Base-by-base conservation (phyloP, 148 eudicot genomes). In the Silene uniflora region DNA sequence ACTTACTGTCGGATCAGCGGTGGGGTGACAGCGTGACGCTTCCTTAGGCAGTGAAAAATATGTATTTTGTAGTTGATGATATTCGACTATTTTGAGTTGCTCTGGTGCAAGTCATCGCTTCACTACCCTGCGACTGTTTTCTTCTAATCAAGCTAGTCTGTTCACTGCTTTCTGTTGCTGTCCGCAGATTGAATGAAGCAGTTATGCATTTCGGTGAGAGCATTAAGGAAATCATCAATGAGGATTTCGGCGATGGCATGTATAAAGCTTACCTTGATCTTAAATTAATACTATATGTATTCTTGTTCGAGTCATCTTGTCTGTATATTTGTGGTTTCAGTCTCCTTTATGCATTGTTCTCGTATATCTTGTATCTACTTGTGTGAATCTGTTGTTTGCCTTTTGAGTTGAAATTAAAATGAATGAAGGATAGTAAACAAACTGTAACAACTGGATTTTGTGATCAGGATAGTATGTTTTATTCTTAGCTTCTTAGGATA, bases 201-300 rank as follows among this genome's bases (percentile, higher is more conserved):
- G 87, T 91, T 12, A 87, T 90, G 97, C 98, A 94, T 83, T 92
- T 92, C 78, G 98, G 93, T 54, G 96, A 94, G 86, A 94, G 98
- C 88, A 94, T 94, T 75, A 94, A 94, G 77, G 97, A 94, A 24
- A 87, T 94, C 55, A 85, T 94, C 76, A 94, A 94, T 35, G 98
- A 94, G 81, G 98, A 94, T 7, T 94, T 92, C 78, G 98, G 98
- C 22, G 98, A 94, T 85, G 98, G 98, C 83, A 94, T 92, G 98
- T 94, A 87, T 87, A 89, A 17, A 61, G 72, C 47, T 69, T 54
- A 59, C 10, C 21, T 7, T 21, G 19, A 22, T 66, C 69, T 47
- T 71, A 16, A 25, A 10, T 71, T 73, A 21, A 62, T 10, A 22
- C 8, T 67, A 58, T 67, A 55, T 29, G 17, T 1, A 25, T 0